Base-by-base conservation (phyloP, 2,329 filamentous ascomycete genomes). In the Pseudocercospora musae region DNA sequence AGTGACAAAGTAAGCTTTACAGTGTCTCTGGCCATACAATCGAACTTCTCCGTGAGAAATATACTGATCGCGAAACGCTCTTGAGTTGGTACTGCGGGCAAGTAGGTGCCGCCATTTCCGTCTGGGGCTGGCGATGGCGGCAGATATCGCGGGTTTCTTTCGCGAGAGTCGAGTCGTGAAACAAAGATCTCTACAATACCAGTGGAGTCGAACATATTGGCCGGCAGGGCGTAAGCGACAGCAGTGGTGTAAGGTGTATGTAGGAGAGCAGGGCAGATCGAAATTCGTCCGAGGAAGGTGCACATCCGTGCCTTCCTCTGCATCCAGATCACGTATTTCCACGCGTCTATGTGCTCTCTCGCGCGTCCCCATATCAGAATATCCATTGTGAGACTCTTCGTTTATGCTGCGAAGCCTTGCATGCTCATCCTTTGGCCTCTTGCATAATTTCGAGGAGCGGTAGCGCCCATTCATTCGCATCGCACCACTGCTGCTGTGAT, bases 31-130 rank as follows among this genome's bases (percentile, higher is more conserved):
- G 48, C 49, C 62, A 63, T 63, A 46, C 62, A 60, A 48, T 63
- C 62, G 54, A 63, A 63, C 11, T 56, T 55, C 25, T 63, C 62
- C 31, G 56, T 63, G 4, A 63, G 46, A 27, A 63, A 63, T 8
- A 55, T 37, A 49, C 27, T 42, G 5, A 63, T 27, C 4, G 58
- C 33, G 40, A 63, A 60, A 20, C 37, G 48, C 8, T 60, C 62
- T 40, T 60, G 54, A 4, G 58, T 54, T 13, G 53, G 37, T 0
- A 21, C n/a, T 29, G 44, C 9, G 7, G 37, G 40, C 40, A 40
- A 4, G 20, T 55, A 9, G 20, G 27, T n/a, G 46, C 37, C 44
- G 33, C 49, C 42, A 40, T 37, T 29, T 18, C 37, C 54, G 13
- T 58, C 54, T 11, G 53, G 21, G 1, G 21, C 11, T 6, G 20